These are phyloP conservation scores for Curvularia verruculosa DNA, from an alignment of 2,329 filamentous ascomycete genomes.

Conservation along the genomic window DNA sequence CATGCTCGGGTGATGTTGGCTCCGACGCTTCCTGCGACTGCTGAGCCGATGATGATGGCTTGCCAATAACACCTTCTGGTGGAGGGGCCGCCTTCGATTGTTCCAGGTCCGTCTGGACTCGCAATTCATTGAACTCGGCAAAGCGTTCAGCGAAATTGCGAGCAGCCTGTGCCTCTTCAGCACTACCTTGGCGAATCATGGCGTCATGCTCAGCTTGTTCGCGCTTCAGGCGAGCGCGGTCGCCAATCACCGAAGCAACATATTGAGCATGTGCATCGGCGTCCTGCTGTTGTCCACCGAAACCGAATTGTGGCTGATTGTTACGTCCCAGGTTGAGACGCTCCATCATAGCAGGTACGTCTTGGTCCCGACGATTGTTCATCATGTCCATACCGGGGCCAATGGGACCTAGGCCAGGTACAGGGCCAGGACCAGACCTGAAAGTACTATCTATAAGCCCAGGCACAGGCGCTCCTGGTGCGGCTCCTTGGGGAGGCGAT, in stretches of 20 bases:
- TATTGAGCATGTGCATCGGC: slow-evolving; percentile 60
- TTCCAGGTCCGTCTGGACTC: slow-evolving; percentile 71
- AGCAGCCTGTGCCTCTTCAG: slow-evolving; percentile 38
- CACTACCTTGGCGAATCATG: slow-evolving; percentile 38
- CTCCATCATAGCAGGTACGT: slow-evolving; percentile 68
- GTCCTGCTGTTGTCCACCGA: slow-evolving; percentile 56
- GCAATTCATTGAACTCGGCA: slow-evolving; percentile 80
- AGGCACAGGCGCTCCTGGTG: slow-evolving; percentile 55
- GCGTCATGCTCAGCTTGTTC: slow-evolving; percentile 65
- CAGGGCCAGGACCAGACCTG: slow-evolving; percentile 43
- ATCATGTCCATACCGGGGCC: slow-evolving; percentile 54
- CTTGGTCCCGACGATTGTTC: slow-evolving; percentile 68
- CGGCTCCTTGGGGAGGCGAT: slow-evolving; percentile 61
- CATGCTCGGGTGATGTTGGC: slow-evolving; percentile 27
- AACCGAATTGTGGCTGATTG: slow-evolving; percentile 58
- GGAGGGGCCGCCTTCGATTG: slow-evolving; percentile 38
- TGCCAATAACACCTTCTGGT: slow-evolving; percentile 48
- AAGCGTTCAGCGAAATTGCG: slow-evolving; percentile 69
- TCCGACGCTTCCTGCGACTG: slow-evolving; percentile 29
- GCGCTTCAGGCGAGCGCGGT: slow-evolving; percentile 65
- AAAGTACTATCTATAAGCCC: slow-evolving; percentile 73
- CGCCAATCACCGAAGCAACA: slow-evolving; percentile 65
- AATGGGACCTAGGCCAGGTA: slow-evolving; percentile 53
- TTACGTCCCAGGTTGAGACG: slow-evolving; percentile 66
- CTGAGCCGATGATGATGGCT: slow-evolving; percentile 34